Evolutionary conservation across 1,284 basidiomycete species (phyloP).

Genomic region (Tilletia caries): DNA sequence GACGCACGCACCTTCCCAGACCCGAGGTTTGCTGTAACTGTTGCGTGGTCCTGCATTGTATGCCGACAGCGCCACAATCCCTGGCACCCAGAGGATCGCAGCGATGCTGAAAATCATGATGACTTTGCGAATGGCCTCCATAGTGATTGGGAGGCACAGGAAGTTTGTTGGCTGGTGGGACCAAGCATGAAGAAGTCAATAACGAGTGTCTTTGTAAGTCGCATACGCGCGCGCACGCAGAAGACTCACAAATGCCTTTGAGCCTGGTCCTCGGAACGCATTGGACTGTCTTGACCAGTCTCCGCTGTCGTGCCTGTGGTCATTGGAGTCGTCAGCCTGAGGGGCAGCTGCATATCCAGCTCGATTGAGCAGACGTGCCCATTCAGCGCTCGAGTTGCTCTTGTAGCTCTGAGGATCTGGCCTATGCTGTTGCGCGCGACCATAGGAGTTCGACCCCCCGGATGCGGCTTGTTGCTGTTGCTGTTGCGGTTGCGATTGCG

Average conservation of each 20-base stretch:
- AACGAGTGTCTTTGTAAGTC: background rate
- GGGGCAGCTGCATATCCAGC: constrained; percentile 6
- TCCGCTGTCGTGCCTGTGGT: background rate
- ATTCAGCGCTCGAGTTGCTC: background rate
- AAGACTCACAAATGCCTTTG: background rate
- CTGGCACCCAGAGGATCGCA: constrained; percentile 56
- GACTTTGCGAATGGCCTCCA: background rate
- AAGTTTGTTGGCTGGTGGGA: background rate
- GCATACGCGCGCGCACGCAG: no score
- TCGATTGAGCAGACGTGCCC: background rate
- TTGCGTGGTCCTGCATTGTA: constrained; percentile 59
- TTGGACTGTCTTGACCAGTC: background rate
- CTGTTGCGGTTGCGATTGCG: no score
- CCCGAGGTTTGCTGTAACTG: constrained; percentile 55
- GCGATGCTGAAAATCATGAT: constrained; percentile 33
- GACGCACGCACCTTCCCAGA: constrained; percentile 55
- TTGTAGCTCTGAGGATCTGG: constrained; percentile 4
- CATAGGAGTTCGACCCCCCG: no score
- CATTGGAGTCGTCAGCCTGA: background rate
- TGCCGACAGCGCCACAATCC: constrained; percentile 67
- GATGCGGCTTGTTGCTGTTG: no score
- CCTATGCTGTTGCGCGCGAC: background rate
- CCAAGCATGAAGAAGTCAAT: background rate
- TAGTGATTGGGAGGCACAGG: background rate
- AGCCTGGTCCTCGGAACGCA: background rate